Base-by-base conservation (phyloP, 805 yeast species). In the Kregervanrija pseudodelftensis region DNA sequence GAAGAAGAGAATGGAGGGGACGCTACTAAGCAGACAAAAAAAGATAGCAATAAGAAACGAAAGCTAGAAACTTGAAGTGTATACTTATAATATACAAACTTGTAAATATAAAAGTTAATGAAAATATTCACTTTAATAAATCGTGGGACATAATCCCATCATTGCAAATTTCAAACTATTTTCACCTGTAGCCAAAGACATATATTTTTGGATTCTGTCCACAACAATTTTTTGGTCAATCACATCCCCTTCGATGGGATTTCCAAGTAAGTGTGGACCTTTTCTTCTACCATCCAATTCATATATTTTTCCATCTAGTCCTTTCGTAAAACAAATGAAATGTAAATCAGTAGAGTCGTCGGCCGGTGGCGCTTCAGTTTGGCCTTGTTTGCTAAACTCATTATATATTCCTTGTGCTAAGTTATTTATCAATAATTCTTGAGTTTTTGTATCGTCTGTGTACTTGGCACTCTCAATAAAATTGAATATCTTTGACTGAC, bases 231-330 rank as follows among this genome's bases (percentile, higher is more conserved):
- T 63, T 36, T 79, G 80, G 30, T 71, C 69, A n/a, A 85, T 48
- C 32, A 85, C 70, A 52, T 82, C 81, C 1, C 55, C 49, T n/a
- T 22, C 36, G 10, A 9, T 12, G 34, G 15, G 16, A 7, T 33
- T 15, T 1, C 14, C 15, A 36, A 88, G 65, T 47, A 74, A 78
- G 33, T 82, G 70, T 0, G 96, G 88, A 0, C 95, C 93, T 33
- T 64, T 64, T 51, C 95, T 72, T 51, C 98, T 73, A 1, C 99
- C 99, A 58, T 91, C 99, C 33, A 91, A 70, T 63, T 91, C 98
- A 56, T 78, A 86, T 15, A 91, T 58, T 47, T 76, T 77, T 8
- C 76, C 77, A 49, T 77, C 72, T 11, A 66, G 64, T 33, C 64
- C 61, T 54, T 76, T 79, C 10, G 85, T 69, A 55, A 85, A 82